These are phyloP conservation scores for Cymbopogon flexuosus DNA, from an alignment of 202 grass and related monocot species.

Conservation along the genomic window DNA sequence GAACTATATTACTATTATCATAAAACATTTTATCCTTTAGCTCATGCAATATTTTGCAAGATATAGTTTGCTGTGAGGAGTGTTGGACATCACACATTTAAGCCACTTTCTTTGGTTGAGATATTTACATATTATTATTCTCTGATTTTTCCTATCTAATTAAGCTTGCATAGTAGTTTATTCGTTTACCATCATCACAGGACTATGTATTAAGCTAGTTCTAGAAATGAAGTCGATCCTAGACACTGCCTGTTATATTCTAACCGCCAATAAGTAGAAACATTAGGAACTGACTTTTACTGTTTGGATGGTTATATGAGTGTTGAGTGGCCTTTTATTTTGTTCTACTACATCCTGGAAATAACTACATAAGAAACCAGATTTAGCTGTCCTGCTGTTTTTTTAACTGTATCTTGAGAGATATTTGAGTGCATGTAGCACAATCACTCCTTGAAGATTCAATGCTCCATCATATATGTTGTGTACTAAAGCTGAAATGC, in stretches of 20 bases:
- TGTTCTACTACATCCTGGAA: background rate
- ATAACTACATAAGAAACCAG: background rate
- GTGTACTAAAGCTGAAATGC: background rate
- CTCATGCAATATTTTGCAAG: background rate
- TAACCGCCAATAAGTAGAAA: background rate
- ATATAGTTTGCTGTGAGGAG: background rate
- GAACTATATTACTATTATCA: background rate
- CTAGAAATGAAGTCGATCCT: background rate
- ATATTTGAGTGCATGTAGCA: background rate
- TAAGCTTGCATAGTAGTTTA: background rate
- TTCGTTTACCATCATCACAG: background rate
- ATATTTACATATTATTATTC: background rate
- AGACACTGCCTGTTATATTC: background rate
- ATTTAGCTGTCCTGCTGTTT: background rate
- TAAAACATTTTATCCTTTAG: background rate
- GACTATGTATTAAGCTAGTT: background rate
- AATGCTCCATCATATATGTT: background rate
- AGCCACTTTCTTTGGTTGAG: background rate
- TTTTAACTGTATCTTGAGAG: background rate
- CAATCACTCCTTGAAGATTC: background rate
- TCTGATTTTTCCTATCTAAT: background rate
- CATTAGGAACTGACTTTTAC: background rate
- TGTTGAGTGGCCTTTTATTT: background rate
- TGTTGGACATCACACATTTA: background rate
- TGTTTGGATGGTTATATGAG: background rate